Base-by-base conservation (phyloP, 805 yeast species). In the Pichia exigua region DNA sequence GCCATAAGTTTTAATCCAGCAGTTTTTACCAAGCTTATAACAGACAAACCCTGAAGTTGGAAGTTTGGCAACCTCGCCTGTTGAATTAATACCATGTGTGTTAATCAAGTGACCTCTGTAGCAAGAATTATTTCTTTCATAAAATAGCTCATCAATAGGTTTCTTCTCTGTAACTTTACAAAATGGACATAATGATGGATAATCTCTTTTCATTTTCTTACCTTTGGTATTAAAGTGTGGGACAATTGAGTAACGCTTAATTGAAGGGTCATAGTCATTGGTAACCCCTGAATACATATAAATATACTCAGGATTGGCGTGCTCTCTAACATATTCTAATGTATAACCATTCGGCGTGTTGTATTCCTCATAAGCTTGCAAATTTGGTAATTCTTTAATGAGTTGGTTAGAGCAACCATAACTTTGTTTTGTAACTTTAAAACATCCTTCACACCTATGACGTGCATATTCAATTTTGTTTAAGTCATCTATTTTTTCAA, bases 51-150 rank as follows among this genome's bases (percentile, higher is more conserved):
- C 44, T 11, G 47, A 20, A 21, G 7, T 17, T 4, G 58, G 58
- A 15, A 51, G 20, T 47, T 51, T 46, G 21, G 47, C 48, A 21
- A 28, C 30, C 9, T 45, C 42, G 3, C 58, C 58, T 17, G 45
- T 49, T 20, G 55, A 52, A 40, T 49, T 51, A 22, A 55, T 47
- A 3, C 58, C 58, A 42, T 55, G 58, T 2, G 58, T 55, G 22
- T 55, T 55, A 30, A 55, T 51, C 10, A 55, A 42, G 45, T 55
- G 58, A n/a, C 58, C 58, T 22, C 58, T 44, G 38, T 55, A 55
- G 6, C 56, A 54, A 15, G 56, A 53, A 24, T 55, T 55, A 17
- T 55, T 55, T 21, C 58, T 44, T 17, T 55, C 55, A 38, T 51
- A 55, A 35, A 55, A 55, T 22, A 51, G 41, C 1, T 50, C 47